These are phyloP conservation scores for Podospora pseudocomata DNA, from an alignment of 495 filamentous ascomycete species.

Conservation along the genomic window DNA sequence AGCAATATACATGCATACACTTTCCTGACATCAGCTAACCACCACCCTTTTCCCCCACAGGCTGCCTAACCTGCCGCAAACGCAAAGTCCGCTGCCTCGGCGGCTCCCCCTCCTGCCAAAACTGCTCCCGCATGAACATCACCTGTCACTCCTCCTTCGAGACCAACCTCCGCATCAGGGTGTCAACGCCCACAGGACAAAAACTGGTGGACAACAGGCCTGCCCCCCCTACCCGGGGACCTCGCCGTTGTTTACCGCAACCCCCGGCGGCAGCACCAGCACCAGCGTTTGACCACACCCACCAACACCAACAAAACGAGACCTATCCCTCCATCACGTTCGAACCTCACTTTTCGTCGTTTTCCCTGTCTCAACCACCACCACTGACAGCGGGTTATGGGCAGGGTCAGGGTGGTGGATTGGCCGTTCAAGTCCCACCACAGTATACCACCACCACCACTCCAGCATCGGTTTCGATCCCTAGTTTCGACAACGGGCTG, in stretches of 20 bases:
- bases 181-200: conserved; percentile 30
- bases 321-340: not conserved
- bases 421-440: too few species aligned
- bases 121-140: conserved; percentile 35
- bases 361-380: not conserved
- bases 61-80: conserved; percentile 39
- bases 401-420: too few species aligned
- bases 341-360: not conserved
- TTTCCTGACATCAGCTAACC: not conserved
- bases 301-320: not conserved
- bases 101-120: conserved; percentile 35
- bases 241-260: not conserved
- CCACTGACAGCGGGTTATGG: not conserved
- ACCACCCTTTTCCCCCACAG: conserved; percentile 8
- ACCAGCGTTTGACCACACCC: not conserved
- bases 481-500: not conserved
- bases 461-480: not conserved
- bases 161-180: conserved; percentile 32
- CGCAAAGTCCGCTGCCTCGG: conserved; percentile 37
- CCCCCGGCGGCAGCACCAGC: not conserved
- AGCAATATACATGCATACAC: not conserved
- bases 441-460: not conserved
- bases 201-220: conserved; percentile 23
- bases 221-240: conserved; percentile 6
- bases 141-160: conserved; percentile 38